Percentiles rank a stretch among this genome's conserved stretches.
Conservation (phyloP, 164 flowering plant species). For the Tinospora cordifolia region DNA sequence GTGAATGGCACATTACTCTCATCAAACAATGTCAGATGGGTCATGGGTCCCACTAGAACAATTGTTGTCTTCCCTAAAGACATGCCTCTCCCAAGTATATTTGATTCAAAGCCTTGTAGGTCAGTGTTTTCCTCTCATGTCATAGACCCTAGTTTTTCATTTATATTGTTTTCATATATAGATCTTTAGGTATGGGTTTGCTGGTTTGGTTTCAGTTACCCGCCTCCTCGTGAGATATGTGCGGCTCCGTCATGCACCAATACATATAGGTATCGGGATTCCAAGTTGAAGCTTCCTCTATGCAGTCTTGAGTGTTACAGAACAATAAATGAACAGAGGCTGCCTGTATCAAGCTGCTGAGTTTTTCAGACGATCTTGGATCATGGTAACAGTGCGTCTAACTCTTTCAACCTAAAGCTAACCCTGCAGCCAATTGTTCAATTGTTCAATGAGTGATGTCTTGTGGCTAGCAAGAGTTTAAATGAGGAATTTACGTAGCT, state of each 20-base stretch:
- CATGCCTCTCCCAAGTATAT: slow-evolving; percentile 67
- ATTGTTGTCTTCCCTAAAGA: slow-evolving; percentile 64
- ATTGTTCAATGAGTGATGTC: too few relatives aligned
- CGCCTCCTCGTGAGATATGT: slow-evolving; percentile 72
- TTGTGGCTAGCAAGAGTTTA: neutral
- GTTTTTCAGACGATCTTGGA: neutral
- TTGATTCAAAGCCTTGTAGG: slow-evolving; percentile 67
- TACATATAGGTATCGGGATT: slow-evolving; percentile 62
- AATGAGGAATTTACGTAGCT: neutral
- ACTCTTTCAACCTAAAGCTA: neutral
- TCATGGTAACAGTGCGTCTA: neutral
- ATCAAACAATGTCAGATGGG: slow-evolving; percentile 54
- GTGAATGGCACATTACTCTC: slow-evolving; percentile 48
- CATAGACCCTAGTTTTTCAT: neutral
- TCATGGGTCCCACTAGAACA: slow-evolving; percentile 71
- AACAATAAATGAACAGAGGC: slow-evolving; percentile 36
- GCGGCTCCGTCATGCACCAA: slow-evolving; percentile 61
- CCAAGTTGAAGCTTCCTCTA: slow-evolving; percentile 64
- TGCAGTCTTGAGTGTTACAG: slow-evolving; percentile 77
- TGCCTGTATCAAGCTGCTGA: slow-evolving; percentile 31
- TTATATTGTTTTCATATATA: neutral
- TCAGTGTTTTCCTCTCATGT: slow-evolving; percentile 19
- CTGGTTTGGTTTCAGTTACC: slow-evolving; percentile 42
- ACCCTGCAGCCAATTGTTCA: neutral
- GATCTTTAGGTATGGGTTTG: neutral